Evolutionary conservation across 73 alveolate genomes (phyloP), one percentile per base, ranked within the genome.

Genomic region (Urostyla sp.): DNA sequence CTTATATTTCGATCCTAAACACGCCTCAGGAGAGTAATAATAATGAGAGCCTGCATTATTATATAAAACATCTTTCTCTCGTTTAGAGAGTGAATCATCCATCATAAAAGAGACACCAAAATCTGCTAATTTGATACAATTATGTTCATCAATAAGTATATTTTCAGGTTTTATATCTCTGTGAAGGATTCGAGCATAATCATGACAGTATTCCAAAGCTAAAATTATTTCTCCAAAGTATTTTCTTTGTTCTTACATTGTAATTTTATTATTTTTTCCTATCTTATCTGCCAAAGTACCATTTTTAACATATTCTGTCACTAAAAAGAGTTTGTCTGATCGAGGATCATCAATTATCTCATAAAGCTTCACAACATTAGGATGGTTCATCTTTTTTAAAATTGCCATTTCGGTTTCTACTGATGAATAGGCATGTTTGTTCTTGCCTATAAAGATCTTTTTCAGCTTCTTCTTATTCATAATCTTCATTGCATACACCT

Each of bases 121-220:
- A 44, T 86, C 94, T 35, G 90, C 40, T 0, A 86, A 44, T 27
- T 77, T 76, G 8, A 86, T 53, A 27, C 32, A 54, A 34, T 81
- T 87, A 27, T 67, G 75, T 23, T 75, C 82, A 54, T 75, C 84
- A 0, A 86, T 23, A 20, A 86, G 87, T 1, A 86, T 26, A 53
- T 86, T 86, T 20, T 66, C 84, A 0, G 85, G 90, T 38, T 80
- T 80, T 0, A 80, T 67, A 36, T 80, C 85, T 67, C 89, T 30
- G 55, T 86, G 89, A 0, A 77, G 44, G 43, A 85, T 72, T 16
- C 60, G 36, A 0, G 81, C 93, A 20, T 23, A 28, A 30, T 85
- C 86, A 76, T 85, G 93, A 43, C 85, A 76, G 74, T 85, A 85
- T 26, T 75, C 78, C 3, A 85, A 52, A 6, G 89, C 93, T 15